Evolutionary conservation across 1,284 basidiomycete species (phyloP), one percentile per base, ranked within the genome.

Genomic region (Cutaneotrichosporon sp.): DNA sequence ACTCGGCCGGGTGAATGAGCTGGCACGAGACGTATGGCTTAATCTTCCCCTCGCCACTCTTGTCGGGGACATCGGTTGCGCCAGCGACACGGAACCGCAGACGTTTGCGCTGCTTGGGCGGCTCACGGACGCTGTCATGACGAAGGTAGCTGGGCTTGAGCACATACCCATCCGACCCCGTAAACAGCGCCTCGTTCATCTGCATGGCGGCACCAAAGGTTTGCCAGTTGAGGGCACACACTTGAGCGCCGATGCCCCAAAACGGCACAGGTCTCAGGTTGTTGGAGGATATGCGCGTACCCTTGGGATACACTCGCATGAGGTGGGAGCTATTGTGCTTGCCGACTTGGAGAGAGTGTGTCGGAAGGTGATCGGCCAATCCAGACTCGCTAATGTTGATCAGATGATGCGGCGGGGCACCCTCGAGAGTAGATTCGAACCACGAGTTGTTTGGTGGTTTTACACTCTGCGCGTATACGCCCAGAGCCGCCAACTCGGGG

Each of bases 141-240:
- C 57, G 57, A 58, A 71, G 47, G 55, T 63, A 26, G 70, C 60
- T 51, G 1, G 94, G 96, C 70, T 97, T 97, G 42, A 97, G 80
- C 5, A 97, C 85, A 68, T 90, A 97, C 1, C 96, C 94, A 12
- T 83, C 81, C 15, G 84, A 81, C 4, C 87, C 88, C 58, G 77
- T 77, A 62, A 98, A 98, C 87, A 98, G 90, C 13, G 92, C 88
- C 62, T 88, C 84, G 67, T 97, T 97, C 70, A 97, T 86, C 78
- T 75, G 73, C 49, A 74, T 60, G 22, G 63, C 62, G 14, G 52
- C 64, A 89, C 89, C 90, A 63, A 86, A 86, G 1, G 91, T 97
- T 74, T 99, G 96, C 90, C 92, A 97, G 72, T 99, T 99, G 56
- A 98, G 81, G 8, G 94, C 91, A 0, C 96, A 92, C 15, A 98